These are phyloP conservation scores for Backusella luteola DNA, from an alignment of 192 early-diverging fungal genomes.

Conservation along the genomic window DNA sequence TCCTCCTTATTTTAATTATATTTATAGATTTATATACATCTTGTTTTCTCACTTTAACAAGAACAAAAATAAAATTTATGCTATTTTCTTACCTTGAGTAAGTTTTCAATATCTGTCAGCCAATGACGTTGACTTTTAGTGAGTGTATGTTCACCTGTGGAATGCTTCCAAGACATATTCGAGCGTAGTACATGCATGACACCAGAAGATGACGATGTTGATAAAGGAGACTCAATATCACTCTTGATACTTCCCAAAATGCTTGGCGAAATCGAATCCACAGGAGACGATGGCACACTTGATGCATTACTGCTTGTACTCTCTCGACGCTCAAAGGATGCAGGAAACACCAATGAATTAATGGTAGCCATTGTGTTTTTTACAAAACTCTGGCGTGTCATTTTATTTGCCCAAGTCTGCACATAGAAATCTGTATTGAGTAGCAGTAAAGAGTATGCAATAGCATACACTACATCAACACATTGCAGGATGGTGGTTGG, in stretches of 20 bases:
- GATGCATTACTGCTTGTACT: neutral
- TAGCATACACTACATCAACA: slow-evolving; percentile 78
- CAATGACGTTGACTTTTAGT: neutral
- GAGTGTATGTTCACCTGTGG: neutral
- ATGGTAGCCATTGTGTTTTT: slow-evolving; percentile 59
- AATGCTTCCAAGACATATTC: slow-evolving; percentile 5
- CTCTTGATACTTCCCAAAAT: neutral
- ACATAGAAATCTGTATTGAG: slow-evolving; percentile 93
- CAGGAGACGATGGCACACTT: neutral
- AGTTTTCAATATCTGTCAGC: slow-evolving; percentile 6
- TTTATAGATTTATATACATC: neutral
- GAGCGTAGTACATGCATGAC: neutral
- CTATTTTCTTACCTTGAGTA: neutral
- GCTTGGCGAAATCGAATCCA: neutral
- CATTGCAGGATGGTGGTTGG: slow-evolving; percentile 20
- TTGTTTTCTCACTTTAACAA: neutral
- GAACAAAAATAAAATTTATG: neutral
- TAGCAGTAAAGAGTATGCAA: slow-evolving; percentile 80
- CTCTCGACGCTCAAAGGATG: neutral
- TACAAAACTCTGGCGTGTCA: slow-evolving; percentile 72
- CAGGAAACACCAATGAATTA: neutral
- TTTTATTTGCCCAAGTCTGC: slow-evolving; percentile 59
- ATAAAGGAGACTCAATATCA: neutral
- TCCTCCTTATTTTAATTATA: neutral
- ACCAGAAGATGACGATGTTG: neutral